Evolutionary conservation across 176 grass and related monocot genomes (phyloP).

Genomic region (Oryza glaberrima): DNA sequence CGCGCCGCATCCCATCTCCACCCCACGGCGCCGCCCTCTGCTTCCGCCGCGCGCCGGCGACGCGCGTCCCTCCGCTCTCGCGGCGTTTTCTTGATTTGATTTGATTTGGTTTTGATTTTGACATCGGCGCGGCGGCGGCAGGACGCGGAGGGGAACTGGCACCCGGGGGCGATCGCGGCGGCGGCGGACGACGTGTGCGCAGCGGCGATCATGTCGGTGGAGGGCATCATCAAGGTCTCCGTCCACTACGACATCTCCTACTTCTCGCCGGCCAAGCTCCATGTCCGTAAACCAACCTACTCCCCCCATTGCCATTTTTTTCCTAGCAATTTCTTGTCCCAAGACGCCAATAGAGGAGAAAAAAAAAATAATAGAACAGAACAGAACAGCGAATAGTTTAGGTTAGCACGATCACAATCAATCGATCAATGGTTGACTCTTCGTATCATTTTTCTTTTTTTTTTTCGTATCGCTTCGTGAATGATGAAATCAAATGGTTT

Average conservation of each 20-base stretch:
- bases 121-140: neutral
- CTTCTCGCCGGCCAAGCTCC: constrained; percentile 66
- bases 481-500: neutral
- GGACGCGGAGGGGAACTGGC: constrained; percentile 84
- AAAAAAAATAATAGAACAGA: neutral
- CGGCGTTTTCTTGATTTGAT: neutral
- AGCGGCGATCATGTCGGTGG: constrained; percentile 73
- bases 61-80: neutral
- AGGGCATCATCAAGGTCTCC: constrained; percentile 77
- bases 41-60: neutral
- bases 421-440: too few relatives aligned
- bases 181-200: constrained; percentile 78
- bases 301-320: neutral
- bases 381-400: neutral
- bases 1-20: neutral
- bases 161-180: constrained; percentile 71
- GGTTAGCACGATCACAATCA: neutral
- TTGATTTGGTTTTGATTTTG: too few relatives aligned
- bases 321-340: neutral
- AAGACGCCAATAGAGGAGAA: neutral
- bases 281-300: constrained; percentile 43
- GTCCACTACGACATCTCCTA: constrained; percentile 74
- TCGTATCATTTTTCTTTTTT: neutral
- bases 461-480: neutral
- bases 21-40: too few relatives aligned